Base-by-base conservation (phyloP, 257 asterid species). In the Anisodus tanguticus region DNA sequence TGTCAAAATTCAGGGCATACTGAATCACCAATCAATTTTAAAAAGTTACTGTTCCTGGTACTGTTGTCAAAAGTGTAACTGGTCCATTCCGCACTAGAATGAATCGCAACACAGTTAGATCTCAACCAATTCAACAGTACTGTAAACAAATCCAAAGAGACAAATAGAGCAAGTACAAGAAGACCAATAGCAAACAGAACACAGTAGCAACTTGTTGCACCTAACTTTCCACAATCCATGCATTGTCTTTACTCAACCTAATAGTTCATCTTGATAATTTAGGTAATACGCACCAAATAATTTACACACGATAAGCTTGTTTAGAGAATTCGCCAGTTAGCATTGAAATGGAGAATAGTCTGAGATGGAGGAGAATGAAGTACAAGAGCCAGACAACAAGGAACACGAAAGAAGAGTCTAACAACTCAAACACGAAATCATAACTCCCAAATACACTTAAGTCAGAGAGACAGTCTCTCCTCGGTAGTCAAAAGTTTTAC, bases 11-110 rank as follows among this genome's bases (percentile, higher is more conserved):
- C 62, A 76, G 7, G 45, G 81, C 81, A 76, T 76, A 22, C 47
- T 51, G 15, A 51, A 76, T 9, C 43, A 31, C 41, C 45, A 0
- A 26, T 53, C 63, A 76, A 76, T 26, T 31, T 22, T 19, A 26
- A 76, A 49, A 76, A 6, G 6, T 49, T 68, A 74, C 4, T 53
- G 39, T 13, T 51, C 63, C 81, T 51, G 19, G 12, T 51, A 53
- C 19, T 76, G 15, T 35, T 22, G 47, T 4, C 41, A 51, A 26
- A 47, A 47, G 26, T 22, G 47, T 51, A 76, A 12, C 81, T 76
- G 63, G 60, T 76, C 63, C 63, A 19, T 76, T 74, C 81, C 51
- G 45, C 81, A 26, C 26, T 76, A 51, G 8, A 76, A 76, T 76
- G 19, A 76, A 49, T 0, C 12, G 6, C 15, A 76, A 1, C 4